Evolutionary conservation across 2,329 filamentous ascomycete genomes (phyloP).

Genomic region (Alternaria ethzedia): DNA sequence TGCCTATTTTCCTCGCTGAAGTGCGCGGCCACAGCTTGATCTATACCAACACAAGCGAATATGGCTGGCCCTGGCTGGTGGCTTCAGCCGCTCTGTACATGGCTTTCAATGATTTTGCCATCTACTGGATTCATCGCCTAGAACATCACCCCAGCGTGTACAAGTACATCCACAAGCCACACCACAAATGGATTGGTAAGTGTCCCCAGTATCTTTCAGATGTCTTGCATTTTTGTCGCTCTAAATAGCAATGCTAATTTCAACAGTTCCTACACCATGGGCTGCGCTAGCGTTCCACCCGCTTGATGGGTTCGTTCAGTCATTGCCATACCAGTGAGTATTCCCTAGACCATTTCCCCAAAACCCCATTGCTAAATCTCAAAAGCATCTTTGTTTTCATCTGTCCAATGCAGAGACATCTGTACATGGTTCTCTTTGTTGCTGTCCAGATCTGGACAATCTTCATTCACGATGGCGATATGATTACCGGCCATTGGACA

Average conservation of each 20-base stretch:
- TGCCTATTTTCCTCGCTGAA: slow-evolving; percentile 6
- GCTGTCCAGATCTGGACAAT: slow-evolving; percentile 10
- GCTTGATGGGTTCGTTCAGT: slow-evolving; percentile 7
- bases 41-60: slow-evolving; percentile 2
- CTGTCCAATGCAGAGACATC: slow-evolving; percentile 11
- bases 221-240: background rate
- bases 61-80: slow-evolving; percentile 8
- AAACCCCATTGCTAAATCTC: background rate
- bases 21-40: slow-evolving; percentile 10
- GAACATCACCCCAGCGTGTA: slow-evolving; percentile 12
- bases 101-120: slow-evolving; percentile 10
- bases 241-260: background rate
- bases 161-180: slow-evolving; percentile 13
- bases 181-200: slow-evolving; percentile 14
- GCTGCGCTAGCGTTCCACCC: slow-evolving; percentile 12
- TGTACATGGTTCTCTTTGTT: slow-evolving; percentile 11
- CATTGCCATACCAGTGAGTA: slow-evolving; percentile 12
- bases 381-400: slow-evolving; percentile 8
- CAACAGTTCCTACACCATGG: slow-evolving; percentile 9
- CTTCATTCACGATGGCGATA: slow-evolving; percentile 12
- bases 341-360: background rate
- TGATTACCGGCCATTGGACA: slow-evolving; percentile 10
- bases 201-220: background rate
- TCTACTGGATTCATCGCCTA: slow-evolving; percentile 13
- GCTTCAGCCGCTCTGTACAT: slow-evolving; percentile 5